phyloP scores from a whole-genome alignment of 352 stramenopile species.

The Phytophthora boehmeriae region DNA sequence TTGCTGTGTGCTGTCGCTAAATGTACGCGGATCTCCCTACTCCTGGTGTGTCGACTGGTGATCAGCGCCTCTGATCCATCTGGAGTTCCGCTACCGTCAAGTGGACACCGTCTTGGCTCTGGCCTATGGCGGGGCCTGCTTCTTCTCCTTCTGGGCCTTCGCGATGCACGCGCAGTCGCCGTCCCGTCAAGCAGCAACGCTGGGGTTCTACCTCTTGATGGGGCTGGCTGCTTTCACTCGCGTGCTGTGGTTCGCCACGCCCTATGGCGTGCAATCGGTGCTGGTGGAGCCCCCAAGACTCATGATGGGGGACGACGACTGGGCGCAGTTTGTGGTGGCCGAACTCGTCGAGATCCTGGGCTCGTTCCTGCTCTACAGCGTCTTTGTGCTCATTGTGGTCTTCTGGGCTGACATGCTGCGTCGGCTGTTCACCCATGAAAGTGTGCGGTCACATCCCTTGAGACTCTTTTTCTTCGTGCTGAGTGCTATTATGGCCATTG shows the following conservation, averaged over 20 bases:
- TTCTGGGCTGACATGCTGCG: constrained; percentile 98
- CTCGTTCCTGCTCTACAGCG: constrained; percentile 94
- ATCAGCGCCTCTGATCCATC: constrained; percentile 68
- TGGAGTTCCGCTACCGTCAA: constrained; percentile 83
- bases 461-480: constrained; percentile 89
- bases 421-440: constrained; percentile 83
- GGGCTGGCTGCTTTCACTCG: constrained; percentile 65
- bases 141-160: constrained; percentile 85
- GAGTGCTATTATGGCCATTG: constrained; percentile 63
- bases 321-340: constrained; percentile 71
- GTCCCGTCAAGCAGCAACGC: constrained; percentile 62
- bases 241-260: constrained; percentile 76
- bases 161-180: constrained; percentile 68
- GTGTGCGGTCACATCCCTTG: constrained; percentile 83
- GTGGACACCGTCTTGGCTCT: constrained; percentile 81
- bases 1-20: constrained; percentile 6
- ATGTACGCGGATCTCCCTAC: background rate
- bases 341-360: constrained; percentile 92
- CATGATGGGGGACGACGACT: constrained; percentile 70
- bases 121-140: constrained; percentile 74
- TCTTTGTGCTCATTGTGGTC: constrained; percentile 98
- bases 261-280: constrained; percentile 74
- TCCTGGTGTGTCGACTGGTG: constrained; percentile 16
- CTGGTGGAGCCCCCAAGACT: constrained; percentile 65
- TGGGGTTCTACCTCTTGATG: constrained; percentile 87